Conservation (phyloP, 441 rosid species). For the Francoa sonchifolia region DNA sequence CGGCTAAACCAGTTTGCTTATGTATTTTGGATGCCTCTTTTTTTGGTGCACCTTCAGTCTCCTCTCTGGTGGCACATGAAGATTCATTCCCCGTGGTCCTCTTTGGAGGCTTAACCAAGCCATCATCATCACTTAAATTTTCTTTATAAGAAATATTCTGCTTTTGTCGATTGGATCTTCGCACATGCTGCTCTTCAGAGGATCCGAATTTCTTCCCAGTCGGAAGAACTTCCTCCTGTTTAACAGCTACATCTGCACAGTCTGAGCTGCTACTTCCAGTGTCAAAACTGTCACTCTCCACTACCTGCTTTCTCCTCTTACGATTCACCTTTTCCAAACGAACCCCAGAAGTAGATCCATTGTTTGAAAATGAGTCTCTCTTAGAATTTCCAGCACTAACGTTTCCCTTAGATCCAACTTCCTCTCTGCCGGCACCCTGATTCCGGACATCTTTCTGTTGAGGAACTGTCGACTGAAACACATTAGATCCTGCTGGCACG, state of each 20-base stretch:
- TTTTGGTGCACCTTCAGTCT: slow-evolving; percentile 13
- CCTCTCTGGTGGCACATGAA: slow-evolving; percentile 14
- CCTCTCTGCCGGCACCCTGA: slow-evolving; percentile 30
- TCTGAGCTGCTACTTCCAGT: slow-evolving; percentile 45
- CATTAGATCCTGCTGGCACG: slow-evolving; percentile 21
- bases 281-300: slow-evolving; percentile 51
- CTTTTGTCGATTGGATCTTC: slow-evolving; percentile 73
- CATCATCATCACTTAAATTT: slow-evolving; percentile 63
- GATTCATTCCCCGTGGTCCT: slow-evolving; percentile 22
- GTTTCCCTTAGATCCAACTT: slow-evolving; percentile 21
- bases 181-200: slow-evolving; percentile 23
- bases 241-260: slow-evolving; percentile 20
- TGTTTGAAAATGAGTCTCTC: slow-evolving; percentile 19
- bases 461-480: slow-evolving; percentile 21
- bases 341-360: slow-evolving; percentile 17
- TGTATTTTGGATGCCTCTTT: slow-evolving; percentile 20
- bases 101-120: slow-evolving; percentile 19
- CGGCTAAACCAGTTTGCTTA: slow-evolving; percentile 21
- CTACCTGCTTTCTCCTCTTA: slow-evolving; percentile 35
- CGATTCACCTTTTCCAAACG: slow-evolving; percentile 26
- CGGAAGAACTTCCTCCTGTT: slow-evolving; percentile 26
- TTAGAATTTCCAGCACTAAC: slow-evolving; percentile 20
- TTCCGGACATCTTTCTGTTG: slow-evolving; percentile 32
- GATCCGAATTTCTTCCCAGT: slow-evolving; percentile 18
- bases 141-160: slow-evolving; percentile 64